A percentile compares a stretch with the other conserved stretches of the same genome.
These are phyloP conservation scores for Brassica juncea DNA, from an alignment of 345 rosid genomes.

Conservation along the genomic window DNA sequence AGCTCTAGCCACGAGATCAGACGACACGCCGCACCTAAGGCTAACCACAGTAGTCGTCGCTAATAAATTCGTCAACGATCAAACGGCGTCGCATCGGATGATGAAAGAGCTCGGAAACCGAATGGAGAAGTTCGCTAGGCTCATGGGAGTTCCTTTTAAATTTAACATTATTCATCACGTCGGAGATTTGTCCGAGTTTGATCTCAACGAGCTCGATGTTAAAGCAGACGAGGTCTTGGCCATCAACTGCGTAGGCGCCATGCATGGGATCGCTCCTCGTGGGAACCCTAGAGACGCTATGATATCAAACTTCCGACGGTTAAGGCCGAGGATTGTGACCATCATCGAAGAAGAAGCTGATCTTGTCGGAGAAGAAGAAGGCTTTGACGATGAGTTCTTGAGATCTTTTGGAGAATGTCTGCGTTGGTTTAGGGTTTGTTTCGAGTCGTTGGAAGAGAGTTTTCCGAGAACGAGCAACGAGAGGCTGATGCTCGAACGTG, in stretches of 20 bases:
- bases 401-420: conserved; percentile 73
- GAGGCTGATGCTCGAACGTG: conserved; percentile 80
- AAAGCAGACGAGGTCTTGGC: conserved; percentile 79
- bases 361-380: conserved; percentile 56
- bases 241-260: conserved; percentile 65
- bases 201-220: conserved; percentile 55
- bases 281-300: conserved; percentile 62
- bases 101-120: conserved; percentile 90
- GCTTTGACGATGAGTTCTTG: conserved; percentile 54
- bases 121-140: conserved; percentile 94
- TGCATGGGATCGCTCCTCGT: conserved; percentile 57
- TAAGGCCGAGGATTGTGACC: conserved; percentile 78
- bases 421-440: conserved; percentile 91
- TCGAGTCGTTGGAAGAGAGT: conserved; percentile 79
- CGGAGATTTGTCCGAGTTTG: conserved; percentile 71
- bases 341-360: conserved; percentile 94
- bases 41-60: conserved; percentile 66
- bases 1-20: conserved; percentile 92
- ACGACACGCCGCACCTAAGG: conserved; percentile 80
- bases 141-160: conserved; percentile 98
- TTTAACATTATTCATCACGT: conserved; percentile 74
- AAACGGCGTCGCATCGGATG: conserved; percentile 53
- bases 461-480: conserved; percentile 81
- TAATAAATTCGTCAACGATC: conserved; percentile 40
- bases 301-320: conserved; percentile 55